Base-by-base conservation (phyloP, 352 stramenopile species). In the Phytophthora tentaculata region DNA sequence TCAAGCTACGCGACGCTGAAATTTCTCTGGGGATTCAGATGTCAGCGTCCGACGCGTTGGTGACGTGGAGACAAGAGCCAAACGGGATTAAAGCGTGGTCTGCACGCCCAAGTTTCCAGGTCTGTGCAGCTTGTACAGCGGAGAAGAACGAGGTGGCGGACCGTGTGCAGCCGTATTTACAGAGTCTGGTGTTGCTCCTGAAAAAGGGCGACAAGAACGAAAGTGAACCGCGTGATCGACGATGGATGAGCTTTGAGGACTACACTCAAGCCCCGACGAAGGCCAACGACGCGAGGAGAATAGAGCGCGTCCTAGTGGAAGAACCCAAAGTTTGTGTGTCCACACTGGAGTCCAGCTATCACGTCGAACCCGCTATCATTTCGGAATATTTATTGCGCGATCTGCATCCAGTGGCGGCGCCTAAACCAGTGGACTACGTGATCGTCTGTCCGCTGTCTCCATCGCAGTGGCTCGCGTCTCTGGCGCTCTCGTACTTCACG, bases 321-420 rank as follows among this genome's bases (percentile, higher is more conserved):
- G 48, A 64, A 32, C 79, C 81, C 0, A 79, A 76, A 50, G 17
- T 93, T 17, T 83, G 76, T 47, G 76, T 91, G 3, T 78, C 83
- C 17, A 88, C 78, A 1, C 63, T 80, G 20, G 85, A 93, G 35
- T 77, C 80, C 1, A 75, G 73, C 56, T 77, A 87, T 19, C 54
- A 88, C 14, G 76, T 91, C 10, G 76, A 84, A 26, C 73, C 83
- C 24, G 69, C 73, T 23, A 50, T 82, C n/a, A 64, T 94, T 64
- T 90, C 86, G 26, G 86, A 92, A 79, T 92, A 86, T 79, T 73
- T 81, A 77, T 81, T 94, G 59, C 86, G 86, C 35, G 72, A 78
- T 59, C 75, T 94, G n/a, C 79, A 91, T 51, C 86, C 86, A 2
- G 74, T 92, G 9, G 74, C 77, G 17, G 74, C 74, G 8, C 71